Base-by-base conservation (phyloP, 768 basidiomycete genomes). In the Suillus brevipes region DNA sequence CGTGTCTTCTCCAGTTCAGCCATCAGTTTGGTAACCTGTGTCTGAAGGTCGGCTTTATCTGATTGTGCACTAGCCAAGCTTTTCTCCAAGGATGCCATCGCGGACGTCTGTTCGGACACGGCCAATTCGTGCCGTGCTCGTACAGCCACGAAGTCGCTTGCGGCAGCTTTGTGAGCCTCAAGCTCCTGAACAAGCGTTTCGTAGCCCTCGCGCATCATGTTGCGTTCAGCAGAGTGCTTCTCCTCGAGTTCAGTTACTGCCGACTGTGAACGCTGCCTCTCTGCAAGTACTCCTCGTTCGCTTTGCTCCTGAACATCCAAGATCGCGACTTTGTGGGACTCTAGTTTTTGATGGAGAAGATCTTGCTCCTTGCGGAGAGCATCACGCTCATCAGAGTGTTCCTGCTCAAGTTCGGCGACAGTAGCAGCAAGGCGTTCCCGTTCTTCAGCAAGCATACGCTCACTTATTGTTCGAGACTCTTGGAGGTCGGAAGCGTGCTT, bases 1-100 rank as follows among this genome's bases (percentile, higher is more conserved):
- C 81, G 84, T 38, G 87, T 86, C 66, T 78, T 80, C 58, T 85
- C 82, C 10, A 93, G 80, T 70, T 92, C 89, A 14, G 77, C 81
- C 63, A 83, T 83, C 59, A 91, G 81, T 67, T 77, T 77, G 37
- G 80, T 82, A 53, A 82, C 66, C 62, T 82, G 78, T 36, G 72
- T 62, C 16, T 74, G 72, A 58, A 89, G 82, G 61, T 83, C 70
- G 34, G 77, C 78, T 20, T 81, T 81, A 63, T 84, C 79, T 28
- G 72, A 75, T 52, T 78, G 78, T 25, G 74, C 71, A 16, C 69
- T 71, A 10, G 78, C 69, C 4, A 94, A 75, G 61, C 87, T 81
- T 64, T 81, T 72, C 68, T 90, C 82, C 70, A 89, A 74, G 12
- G 75, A 73, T 43, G 73, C 73, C 64, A 91, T 82, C 31, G 74